Percentiles rank a stretch among this genome's conserved stretches.
Evolutionary conservation across 768 basidiomycete species (phyloP).

Genomic region (Boletus rubescentipes): DNA sequence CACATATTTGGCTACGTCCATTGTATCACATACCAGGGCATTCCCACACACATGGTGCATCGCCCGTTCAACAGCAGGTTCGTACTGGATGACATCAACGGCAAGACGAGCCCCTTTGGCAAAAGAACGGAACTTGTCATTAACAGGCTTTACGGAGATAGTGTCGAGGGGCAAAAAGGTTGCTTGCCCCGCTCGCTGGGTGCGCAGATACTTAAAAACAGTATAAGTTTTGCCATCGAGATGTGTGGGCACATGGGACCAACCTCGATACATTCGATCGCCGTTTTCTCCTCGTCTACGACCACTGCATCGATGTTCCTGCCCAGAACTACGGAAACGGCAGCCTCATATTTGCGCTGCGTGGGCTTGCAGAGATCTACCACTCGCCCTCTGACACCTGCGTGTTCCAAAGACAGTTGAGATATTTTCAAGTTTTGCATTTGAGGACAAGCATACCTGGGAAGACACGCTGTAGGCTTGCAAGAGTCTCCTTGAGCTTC

Average conservation of each 20-base stretch:
- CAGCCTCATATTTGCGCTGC: slow-evolving; percentile 86
- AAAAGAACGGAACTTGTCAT: slow-evolving; percentile 92
- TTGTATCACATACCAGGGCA: slow-evolving; percentile 91
- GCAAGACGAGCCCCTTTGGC: slow-evolving; percentile 85
- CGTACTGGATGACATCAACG: slow-evolving; percentile 81
- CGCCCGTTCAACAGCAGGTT: slow-evolving; percentile 85
- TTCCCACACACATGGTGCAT: slow-evolving; percentile 97
- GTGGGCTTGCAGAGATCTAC: slow-evolving; percentile 95
- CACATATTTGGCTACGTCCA: slow-evolving; percentile 88
- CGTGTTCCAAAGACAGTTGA: neutral
- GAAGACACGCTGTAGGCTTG: slow-evolving; percentile 84
- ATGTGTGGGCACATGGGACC: slow-evolving; percentile 8
- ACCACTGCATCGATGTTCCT: slow-evolving; percentile 95
- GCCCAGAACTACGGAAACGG: slow-evolving; percentile 89
- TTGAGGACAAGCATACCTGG: slow-evolving; percentile 50
- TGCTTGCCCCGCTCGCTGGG: slow-evolving; percentile 91
- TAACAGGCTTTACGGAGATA: slow-evolving; percentile 89
- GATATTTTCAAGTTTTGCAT: neutral
- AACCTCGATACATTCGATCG: slow-evolving; percentile 96
- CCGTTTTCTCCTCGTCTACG: slow-evolving; percentile 95
- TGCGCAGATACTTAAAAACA: slow-evolving; percentile 80
- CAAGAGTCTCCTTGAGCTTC: slow-evolving; percentile 81
- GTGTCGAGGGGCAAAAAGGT: slow-evolving; percentile 99
- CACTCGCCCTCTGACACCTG: slow-evolving; percentile 90
- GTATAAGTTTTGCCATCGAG: neutral